Percentiles rank a stretch among this genome's conserved stretches.
These are phyloP conservation scores for Persicaria maculosa DNA, from an alignment of 148 eudicot species.

Conservation along the genomic window DNA sequence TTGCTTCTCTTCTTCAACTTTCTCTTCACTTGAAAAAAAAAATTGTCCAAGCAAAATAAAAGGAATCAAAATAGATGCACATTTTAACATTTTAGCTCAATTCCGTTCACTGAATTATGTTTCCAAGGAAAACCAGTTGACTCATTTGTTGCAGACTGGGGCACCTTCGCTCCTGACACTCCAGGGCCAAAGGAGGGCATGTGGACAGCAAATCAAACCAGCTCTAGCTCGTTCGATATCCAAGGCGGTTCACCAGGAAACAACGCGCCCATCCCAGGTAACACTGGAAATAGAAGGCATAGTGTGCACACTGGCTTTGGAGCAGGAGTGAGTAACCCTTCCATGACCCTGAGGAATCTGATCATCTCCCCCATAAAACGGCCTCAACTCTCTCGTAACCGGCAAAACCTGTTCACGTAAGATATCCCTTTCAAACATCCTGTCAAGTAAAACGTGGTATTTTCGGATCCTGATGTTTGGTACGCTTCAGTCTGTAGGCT, in stretches of 20 bases:
- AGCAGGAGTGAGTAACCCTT: slow-evolving; percentile 56
- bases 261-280: slow-evolving; percentile 37
- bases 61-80: background rate
- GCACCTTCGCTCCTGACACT: slow-evolving; percentile 80
- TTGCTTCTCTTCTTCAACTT: background rate
- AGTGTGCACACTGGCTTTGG: slow-evolving; percentile 43
- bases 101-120: background rate
- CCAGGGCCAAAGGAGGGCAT: slow-evolving; percentile 87
- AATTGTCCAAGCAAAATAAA: background rate
- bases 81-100: background rate
- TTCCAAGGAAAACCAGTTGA: slow-evolving; percentile 50
- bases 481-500: slow-evolving; percentile 13
- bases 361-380: slow-evolving; percentile 84
- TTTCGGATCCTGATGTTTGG: slow-evolving; percentile 4
- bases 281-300: slow-evolving; percentile 52
- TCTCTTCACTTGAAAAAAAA: background rate
- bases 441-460: background rate
- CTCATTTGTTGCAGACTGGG: slow-evolving; percentile 85
- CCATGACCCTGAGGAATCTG: slow-evolving; percentile 68
- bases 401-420: slow-evolving; percentile 76
- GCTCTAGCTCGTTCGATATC: slow-evolving; percentile 57
- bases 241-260: slow-evolving; percentile 57
- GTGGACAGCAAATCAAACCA: slow-evolving; percentile 77
- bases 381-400: slow-evolving; percentile 73
- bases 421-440: background rate